Evolutionary conservation across 148 eudicot species (phyloP), one percentile per base, ranked within the genome.

Genomic region (Rhododendron mucronatum): DNA sequence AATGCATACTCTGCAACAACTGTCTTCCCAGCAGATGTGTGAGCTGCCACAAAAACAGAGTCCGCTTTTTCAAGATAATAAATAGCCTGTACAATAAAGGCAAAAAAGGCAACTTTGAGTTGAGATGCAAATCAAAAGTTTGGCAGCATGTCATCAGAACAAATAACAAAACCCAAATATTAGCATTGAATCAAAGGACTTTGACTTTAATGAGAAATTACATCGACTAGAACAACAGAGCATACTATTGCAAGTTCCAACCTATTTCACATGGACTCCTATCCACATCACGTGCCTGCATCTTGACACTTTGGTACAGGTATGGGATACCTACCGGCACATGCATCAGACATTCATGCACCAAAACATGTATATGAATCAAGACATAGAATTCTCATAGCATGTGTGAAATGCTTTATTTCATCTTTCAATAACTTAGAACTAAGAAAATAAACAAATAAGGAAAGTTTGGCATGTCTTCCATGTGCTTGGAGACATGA

Each of bases 31-130:
- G 99, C 99, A 84, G 99, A 97, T 85, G 99, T 97, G 92, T 97
- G 99, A 90, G 99, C 99, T 89, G 99, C 98, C 89, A 97, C 99
- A 92, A 97, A 95, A 88, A 97, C 99, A 86, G 99, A 95, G 14
- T 95, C 94, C 85, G 98, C 98, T 90, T 90, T 95, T 87, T 97
- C 99, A 81, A 97, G 95, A 92, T 95, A 91, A 90, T 92, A 95
- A 84, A 96, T 95, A 86, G 99, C 99, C 99, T 95, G 96, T 69
- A 83, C 65, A 21, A 84, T 87, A 75, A 88, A 82, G 63, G 74
- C 53, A 83, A 71, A 47, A 77, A 83, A 86, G 44, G 20, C 37
- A 48, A 35, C 39, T 14, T 14, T 67, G 39, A 59, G 67, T 75
- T 50, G 73, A 83, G 75, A 77, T 74, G 75, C 57, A 78, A 20